Conservation (phyloP, 345 rosid genomes). For the Dipteronia sinensis region DNA sequence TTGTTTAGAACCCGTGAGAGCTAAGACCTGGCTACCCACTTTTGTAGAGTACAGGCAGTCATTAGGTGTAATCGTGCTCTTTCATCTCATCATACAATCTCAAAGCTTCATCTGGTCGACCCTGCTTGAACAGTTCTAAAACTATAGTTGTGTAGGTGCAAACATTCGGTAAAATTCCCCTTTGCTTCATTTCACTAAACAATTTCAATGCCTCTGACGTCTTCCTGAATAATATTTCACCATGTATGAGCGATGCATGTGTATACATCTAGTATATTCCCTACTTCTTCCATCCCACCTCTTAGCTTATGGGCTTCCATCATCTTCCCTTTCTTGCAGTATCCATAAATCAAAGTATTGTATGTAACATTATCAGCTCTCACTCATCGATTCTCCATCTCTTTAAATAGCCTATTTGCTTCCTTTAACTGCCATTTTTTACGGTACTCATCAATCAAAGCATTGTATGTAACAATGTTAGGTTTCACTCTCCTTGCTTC, state of each 20-base stretch:
- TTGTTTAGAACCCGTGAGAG: not conserved
- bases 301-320: too few relatives aligned
- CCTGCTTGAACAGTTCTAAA: too few relatives aligned
- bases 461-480: too few relatives aligned
- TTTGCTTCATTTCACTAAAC: slow-evolving; percentile 50
- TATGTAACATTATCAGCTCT: too few relatives aligned
- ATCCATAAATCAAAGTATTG: too few relatives aligned
- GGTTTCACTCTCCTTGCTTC: not conserved
- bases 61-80: slow-evolving; percentile 53
- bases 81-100: slow-evolving; percentile 51
- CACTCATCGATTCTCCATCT: slow-evolving; percentile 23
- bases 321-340: too few relatives aligned
- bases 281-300: too few relatives aligned
- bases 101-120: too few relatives aligned
- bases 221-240: slow-evolving; percentile 59
- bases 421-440: too few relatives aligned
- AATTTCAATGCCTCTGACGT: slow-evolving; percentile 66
- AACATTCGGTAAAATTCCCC: slow-evolving; percentile 46
- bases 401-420: too few relatives aligned
- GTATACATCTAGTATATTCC: too few relatives aligned
- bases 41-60: slow-evolving; percentile 68
- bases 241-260: slow-evolving; percentile 6
- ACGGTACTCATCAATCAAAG: too few relatives aligned
- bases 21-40: slow-evolving; percentile 38
- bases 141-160: slow-evolving; percentile 50